A percentile compares a stretch with the other conserved stretches of the same genome.
These are phyloP conservation scores for Fusarium falciforme DNA, from an alignment of 2,329 filamentous ascomycete genomes.

Conservation along the genomic window DNA sequence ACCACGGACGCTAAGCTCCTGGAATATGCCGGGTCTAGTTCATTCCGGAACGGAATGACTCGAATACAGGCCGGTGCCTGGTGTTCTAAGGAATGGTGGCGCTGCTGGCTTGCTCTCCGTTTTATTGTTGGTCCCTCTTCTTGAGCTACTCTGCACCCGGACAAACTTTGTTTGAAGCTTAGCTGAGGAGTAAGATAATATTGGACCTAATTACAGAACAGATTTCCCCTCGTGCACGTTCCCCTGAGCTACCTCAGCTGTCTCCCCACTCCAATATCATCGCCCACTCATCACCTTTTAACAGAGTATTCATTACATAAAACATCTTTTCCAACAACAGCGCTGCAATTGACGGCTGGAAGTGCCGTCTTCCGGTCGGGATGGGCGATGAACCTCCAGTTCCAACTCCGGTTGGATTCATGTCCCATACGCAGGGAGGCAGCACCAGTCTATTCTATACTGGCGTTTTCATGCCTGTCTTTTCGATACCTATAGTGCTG, in stretches of 20 bases:
- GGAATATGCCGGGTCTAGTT: not conserved
- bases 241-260: not conserved
- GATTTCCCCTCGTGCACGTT: not conserved
- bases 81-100: not conserved
- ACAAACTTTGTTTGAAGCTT: not conserved
- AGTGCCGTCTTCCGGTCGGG: not conserved
- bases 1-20: not conserved
- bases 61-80: not conserved
- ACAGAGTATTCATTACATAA: not conserved
- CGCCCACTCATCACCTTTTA: not conserved
- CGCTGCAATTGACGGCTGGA: not conserved
- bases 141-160: not conserved
- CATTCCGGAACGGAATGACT: not conserved
- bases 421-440: not conserved
- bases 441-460: not conserved
- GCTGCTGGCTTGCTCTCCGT: not conserved
- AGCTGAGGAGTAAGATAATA: not conserved
- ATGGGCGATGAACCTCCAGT: not conserved
- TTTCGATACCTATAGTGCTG: constrained; percentile 14
- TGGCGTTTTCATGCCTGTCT: not conserved
- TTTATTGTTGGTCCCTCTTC: not conserved
- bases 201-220: not conserved
- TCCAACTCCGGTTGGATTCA: not conserved
- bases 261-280: not conserved
- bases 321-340: not conserved